phyloP scores from a whole-genome alignment of 2,329 filamentous ascomycete species.

The Knoxdaviesia proteae region DNA sequence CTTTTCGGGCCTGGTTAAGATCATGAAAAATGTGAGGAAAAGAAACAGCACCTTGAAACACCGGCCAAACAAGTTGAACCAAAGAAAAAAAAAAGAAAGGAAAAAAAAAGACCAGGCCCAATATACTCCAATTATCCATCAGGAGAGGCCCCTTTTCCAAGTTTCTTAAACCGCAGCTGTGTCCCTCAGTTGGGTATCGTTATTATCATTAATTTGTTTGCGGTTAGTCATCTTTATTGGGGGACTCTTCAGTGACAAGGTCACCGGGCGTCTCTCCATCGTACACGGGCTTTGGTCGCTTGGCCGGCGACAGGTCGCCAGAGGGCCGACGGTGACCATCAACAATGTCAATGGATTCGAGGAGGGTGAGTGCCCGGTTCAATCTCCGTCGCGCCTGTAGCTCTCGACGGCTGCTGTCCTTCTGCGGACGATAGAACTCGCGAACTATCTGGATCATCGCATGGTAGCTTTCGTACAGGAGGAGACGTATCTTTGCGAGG shows the following conservation, averaged over 20 bases:
- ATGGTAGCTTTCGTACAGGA: slow-evolving; percentile 39
- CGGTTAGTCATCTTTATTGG: too few species aligned
- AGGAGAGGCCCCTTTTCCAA: too few species aligned
- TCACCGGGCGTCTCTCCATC: slow-evolving; percentile 1
- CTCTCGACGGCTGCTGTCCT: slow-evolving; percentile 26
- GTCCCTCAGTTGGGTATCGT: too few species aligned
- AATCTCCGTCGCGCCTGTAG: slow-evolving; percentile 30
- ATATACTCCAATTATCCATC: too few species aligned
- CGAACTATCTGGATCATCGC: slow-evolving; percentile 28
- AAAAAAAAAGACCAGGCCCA: slow-evolving; percentile 2
- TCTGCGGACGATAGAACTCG: slow-evolving; percentile 31
- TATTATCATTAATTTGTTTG: too few species aligned
- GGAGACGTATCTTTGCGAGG: slow-evolving; percentile 22
- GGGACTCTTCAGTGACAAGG: too few species aligned
- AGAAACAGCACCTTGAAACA: neutral
- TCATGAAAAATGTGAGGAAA: neutral
- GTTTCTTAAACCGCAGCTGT: too few species aligned
- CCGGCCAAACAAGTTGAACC: neutral
- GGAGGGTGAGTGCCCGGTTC: slow-evolving; percentile 8
- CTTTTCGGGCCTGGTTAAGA: neutral
- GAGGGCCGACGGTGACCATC: slow-evolving; percentile 14
- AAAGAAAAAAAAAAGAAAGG: neutral
- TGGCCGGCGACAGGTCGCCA: slow-evolving; percentile 21
- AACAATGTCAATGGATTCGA: slow-evolving; percentile 8
- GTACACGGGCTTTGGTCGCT: slow-evolving; percentile 16